Percentiles rank a stretch among this genome's conserved stretches.
phyloP scores from a whole-genome alignment of 495 filamentous ascomycete genomes.

The Penicillium subrubescens region DNA sequence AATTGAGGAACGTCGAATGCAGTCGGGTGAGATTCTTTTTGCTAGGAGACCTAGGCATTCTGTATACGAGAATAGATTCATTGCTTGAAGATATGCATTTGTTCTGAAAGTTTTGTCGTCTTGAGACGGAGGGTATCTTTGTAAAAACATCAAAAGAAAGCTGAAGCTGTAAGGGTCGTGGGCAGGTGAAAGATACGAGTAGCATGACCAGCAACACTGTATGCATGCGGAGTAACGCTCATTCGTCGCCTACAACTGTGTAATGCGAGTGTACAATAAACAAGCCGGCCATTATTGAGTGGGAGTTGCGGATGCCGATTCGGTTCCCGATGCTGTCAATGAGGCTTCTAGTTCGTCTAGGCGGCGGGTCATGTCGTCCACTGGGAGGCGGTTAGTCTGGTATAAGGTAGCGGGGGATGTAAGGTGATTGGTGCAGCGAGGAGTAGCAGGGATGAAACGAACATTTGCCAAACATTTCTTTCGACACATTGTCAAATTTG shows the following conservation, averaged over 20 bases:
- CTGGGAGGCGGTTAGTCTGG: constrained; percentile 44
- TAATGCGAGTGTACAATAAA: constrained; percentile 6
- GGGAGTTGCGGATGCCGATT: constrained; percentile 22
- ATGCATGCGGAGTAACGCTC: neutral
- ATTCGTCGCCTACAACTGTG: neutral
- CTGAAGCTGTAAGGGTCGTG: neutral
- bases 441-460: constrained; percentile 30
- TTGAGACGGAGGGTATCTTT: constrained; percentile 30
- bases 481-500: constrained; percentile 80
- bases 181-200: neutral
- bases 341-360: constrained; percentile 85
- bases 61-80: constrained; percentile 9
- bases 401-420: neutral
- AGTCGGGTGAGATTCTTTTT: neutral
- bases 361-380: constrained; percentile 94
- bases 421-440: neutral
- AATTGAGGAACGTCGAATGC: constrained; percentile 18
- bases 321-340: constrained; percentile 23
- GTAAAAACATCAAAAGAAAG: constrained; percentile 14
- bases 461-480: constrained; percentile 89
- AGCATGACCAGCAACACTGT: neutral
- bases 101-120: constrained; percentile 4
- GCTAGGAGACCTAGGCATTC: neutral
- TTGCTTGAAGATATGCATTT: neutral
- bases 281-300: constrained; percentile 20